Percentiles rank a stretch among this genome's conserved stretches.
These are phyloP conservation scores for Sclerotinia subarctica DNA, from an alignment of 2,329 filamentous ascomycete genomes.

Conservation along the genomic window DNA sequence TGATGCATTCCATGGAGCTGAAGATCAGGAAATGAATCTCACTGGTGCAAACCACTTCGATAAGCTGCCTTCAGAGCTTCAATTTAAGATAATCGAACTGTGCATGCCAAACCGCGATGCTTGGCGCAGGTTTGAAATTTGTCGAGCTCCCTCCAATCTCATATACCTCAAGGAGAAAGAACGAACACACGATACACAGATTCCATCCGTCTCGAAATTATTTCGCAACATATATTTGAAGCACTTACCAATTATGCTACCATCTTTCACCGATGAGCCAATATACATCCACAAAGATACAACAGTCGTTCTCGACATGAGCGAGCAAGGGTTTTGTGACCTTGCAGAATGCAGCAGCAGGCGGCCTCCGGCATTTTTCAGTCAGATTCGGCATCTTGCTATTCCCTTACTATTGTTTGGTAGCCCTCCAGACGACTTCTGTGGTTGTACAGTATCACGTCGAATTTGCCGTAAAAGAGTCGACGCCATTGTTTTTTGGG, in stretches of 20 bases:
- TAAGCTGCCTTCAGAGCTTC: neutral
- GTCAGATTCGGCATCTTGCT: neutral
- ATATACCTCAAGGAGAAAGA: neutral
- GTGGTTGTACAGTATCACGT: neutral
- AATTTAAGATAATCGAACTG: neutral
- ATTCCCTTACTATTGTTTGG: neutral
- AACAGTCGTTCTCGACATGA: neutral
- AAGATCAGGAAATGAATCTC: neutral
- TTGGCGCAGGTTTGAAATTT: neutral
- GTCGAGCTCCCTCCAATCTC: too few species aligned
- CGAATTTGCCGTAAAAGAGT: neutral
- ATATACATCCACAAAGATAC: neutral
- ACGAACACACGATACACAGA: neutral
- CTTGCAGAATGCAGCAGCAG: neutral
- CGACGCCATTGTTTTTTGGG: neutral
- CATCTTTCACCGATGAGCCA: neutral
- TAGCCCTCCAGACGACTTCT: neutral
- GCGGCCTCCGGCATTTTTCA: neutral
- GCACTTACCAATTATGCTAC: neutral
- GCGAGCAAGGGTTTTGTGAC: neutral
- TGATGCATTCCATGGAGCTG: too few species aligned
- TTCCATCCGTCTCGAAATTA: neutral
- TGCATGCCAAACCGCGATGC: neutral
- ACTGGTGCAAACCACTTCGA: neutral
- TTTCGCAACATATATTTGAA: neutral